Evolutionary conservation across 768 basidiomycete genomes (phyloP), one percentile per base, ranked within the genome.

Genomic region (Omphalotus guepiniiformis): DNA sequence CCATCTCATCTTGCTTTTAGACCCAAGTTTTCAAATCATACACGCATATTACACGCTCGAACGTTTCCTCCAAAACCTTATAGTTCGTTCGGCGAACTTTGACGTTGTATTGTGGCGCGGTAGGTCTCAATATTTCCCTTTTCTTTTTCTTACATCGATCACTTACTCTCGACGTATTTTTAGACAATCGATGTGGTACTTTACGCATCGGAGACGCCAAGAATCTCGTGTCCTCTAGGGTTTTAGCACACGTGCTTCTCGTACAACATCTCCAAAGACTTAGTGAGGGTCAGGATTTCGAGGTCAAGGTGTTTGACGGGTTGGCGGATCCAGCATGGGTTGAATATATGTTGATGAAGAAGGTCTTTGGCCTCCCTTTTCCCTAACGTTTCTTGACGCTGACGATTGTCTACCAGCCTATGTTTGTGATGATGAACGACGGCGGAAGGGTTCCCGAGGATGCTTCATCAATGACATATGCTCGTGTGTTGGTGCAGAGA

Each of bases 51-150:
- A 76, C 44, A 60, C 65, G 3, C 63, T 86, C 29, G 84, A 87
- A 55, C 61, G 64, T n/a, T 62, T 71, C 3, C 58, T 87, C 6
- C 46, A 67, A 6, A 69, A 81, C 29, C 75, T 83, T 47, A 58
- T 65, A 13, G 66, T 63, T 23, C 71, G 83, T 12, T 69, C 67
- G 4, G 76, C 77, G 0, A 69, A 71, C 26, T 83, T 85, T 44
- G 80, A 85, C 27, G 63, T 87, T 25, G 76, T 79, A 3, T 87
- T 87, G 58, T 87, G 76, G 69, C 61, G 78, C 48, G 69, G 85
- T 79, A 47, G 30, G 62, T 55, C 6, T 2, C 12, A 5, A 21
- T 29, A 9, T 6, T 4, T 26, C 18, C 39, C 1, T 15, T 36
- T 48, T 49, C 7, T 18, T 35, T 47, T 39, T 32, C 18, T 47